Base-by-base conservation (phyloP, 2,329 filamentous ascomycete species). In the Trichoderma brevicompactum region DNA sequence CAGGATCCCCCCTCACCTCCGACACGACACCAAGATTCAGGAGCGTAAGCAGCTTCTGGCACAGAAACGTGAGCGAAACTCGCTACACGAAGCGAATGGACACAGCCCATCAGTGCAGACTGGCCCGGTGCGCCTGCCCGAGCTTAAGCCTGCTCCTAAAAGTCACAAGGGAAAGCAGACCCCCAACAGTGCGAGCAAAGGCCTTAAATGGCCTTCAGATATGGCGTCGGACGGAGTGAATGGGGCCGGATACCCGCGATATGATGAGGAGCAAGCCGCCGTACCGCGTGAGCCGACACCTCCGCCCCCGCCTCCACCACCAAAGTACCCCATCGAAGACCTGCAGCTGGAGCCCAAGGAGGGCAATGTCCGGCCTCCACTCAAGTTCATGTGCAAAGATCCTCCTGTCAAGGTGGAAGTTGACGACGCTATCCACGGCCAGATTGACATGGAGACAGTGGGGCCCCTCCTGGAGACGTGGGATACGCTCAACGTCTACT, bases 401-500 rank as follows among this genome's bases (percentile, higher is more conserved):
- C 83, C 85, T 9, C 83, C 86, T 1, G 79, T 84, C 49, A 76
- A 83, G 6, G 74, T 81, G 12, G 79, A 82, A 17, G 78, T 80
- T 17, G 70, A 70, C 1, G 69, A 71, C 13, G 58, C 67, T 2
- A 50, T 68, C 1, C 67, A 70, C 12, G 68, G 73, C 15, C 86
- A 88, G 44, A 87, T 98, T 62, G 80, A 89, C 19, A 95, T 94
- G 87, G 88, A 90, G 71, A 94, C 92, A 3, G 87, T 97, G n/a
- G 93, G 94, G 0, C 85, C 88, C 2, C 80, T 98, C 15, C 79
- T 99, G 28, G 94, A 97, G 78, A 92, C 92, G 0, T 99, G 95
- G 95, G 93, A 97, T 72, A 97, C 94, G 0, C 83, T 99, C 40
- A 99, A 97, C 72, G 94, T 99, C n/a, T 97, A 97, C 74, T 96